phyloP scores from a whole-genome alignment of 169 alveolate genomes.

The Perkinsus marinus region DNA sequence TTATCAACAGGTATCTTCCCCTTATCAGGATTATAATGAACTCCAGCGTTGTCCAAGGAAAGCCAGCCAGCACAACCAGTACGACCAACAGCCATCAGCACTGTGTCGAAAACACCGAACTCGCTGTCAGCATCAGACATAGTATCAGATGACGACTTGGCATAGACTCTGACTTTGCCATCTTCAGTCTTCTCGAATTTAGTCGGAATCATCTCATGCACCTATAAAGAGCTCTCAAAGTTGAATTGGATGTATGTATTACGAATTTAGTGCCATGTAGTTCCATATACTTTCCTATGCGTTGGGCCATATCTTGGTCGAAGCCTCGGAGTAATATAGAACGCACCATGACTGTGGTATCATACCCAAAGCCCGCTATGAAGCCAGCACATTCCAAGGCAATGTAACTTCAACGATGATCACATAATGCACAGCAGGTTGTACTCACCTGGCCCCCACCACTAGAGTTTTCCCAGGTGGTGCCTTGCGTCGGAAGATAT shows the following conservation, averaged over 20 bases:
- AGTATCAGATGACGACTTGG: background rate
- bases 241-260: background rate
- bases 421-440: background rate
- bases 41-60: constrained; percentile 20
- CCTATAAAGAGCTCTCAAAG: background rate
- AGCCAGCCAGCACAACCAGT: constrained; percentile 63
- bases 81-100: constrained; percentile 92
- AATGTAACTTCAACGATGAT: constrained; percentile 44
- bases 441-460: background rate
- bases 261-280: constrained; percentile 47
- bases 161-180: background rate
- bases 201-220: background rate
- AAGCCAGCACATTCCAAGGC: constrained; percentile 97
- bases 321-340: constrained; percentile 87
- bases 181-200: background rate
- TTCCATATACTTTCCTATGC: constrained; percentile 56
- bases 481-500: constrained; percentile 68
- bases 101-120: constrained; percentile 66
- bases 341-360: constrained; percentile 63
- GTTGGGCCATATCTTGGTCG: constrained; percentile 63
- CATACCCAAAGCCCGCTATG: constrained; percentile 77
- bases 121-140: background rate
- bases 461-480: constrained; percentile 76
- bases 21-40: constrained; percentile 64
- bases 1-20: constrained; percentile 63